These are phyloP conservation scores for Alternaria brassicae DNA, from an alignment of 2,329 filamentous ascomycete species.

Conservation along the genomic window DNA sequence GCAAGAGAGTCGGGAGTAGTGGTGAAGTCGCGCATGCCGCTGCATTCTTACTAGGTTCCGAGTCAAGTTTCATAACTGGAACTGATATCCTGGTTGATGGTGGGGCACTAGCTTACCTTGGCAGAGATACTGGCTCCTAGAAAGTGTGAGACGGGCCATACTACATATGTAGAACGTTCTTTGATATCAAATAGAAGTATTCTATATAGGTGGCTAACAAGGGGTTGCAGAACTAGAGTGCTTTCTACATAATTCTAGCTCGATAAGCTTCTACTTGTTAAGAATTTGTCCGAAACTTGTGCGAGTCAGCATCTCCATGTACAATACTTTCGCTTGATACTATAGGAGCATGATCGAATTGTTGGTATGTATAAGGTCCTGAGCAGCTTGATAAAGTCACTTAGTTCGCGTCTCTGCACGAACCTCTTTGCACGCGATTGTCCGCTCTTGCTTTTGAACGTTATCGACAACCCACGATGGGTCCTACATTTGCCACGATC, in stretches of 20 bases:
- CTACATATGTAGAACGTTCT: no score
- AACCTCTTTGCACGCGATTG: constrained; percentile 2
- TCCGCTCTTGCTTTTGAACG: not conserved
- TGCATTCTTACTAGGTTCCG: not conserved
- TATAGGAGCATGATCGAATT: constrained; percentile 1
- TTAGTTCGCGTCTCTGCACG: not conserved
- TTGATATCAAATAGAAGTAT: no score
- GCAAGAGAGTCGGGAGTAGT: not conserved
- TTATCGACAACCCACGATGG: constrained; percentile 3
- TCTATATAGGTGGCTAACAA: no score
- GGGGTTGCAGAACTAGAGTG: no score
- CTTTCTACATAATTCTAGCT: no score
- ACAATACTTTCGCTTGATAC: no score
- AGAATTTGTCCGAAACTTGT: no score
- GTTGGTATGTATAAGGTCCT: not conserved
- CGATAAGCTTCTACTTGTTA: no score
- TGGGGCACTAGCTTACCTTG: constrained; percentile 4
- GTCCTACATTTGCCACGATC: constrained; percentile 1
- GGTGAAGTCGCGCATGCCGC: not conserved
- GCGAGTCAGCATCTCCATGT: no score
- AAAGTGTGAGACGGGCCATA: constrained; percentile 1
- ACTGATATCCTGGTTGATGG: constrained; percentile 2
- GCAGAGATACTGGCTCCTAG: constrained; percentile 1
- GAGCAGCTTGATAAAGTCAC: constrained; percentile 3
- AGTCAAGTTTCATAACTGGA: constrained; percentile 1